A percentile compares a stretch with the other conserved stretches of the same genome.
Evolutionary conservation across 2,329 filamentous ascomycete species (phyloP).

Genomic region (Clonostachys solani): DNA sequence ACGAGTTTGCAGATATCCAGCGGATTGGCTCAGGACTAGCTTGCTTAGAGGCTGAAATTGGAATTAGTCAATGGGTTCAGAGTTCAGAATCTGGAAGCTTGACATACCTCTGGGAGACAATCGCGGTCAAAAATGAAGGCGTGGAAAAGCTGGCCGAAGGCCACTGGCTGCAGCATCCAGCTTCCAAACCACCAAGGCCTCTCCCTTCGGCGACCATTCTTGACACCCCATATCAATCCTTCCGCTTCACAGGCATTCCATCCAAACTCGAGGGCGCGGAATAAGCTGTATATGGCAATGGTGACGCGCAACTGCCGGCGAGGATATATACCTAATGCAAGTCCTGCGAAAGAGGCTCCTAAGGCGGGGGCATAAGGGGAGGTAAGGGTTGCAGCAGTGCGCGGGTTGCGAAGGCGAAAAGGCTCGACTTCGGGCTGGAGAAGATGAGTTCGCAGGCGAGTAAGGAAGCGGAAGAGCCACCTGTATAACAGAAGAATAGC

Average conservation of each 20-base stretch:
- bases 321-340: constrained; percentile 75
- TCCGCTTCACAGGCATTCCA: constrained; percentile 81
- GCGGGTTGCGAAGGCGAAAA: constrained; percentile 80
- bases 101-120: constrained; percentile 58
- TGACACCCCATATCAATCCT: constrained; percentile 60
- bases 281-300: constrained; percentile 76
- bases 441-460: constrained; percentile 71
- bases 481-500: constrained; percentile 85
- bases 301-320: constrained; percentile 65
- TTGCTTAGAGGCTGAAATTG: too few species aligned
- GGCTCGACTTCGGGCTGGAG: constrained; percentile 75
- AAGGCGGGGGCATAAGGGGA: constrained; percentile 82
- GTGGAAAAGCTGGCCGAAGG: constrained; percentile 72
- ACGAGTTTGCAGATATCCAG: constrained; percentile 71
- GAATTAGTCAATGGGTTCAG: too few species aligned
- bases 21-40: constrained; percentile 62
- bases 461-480: constrained; percentile 85
- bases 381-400: constrained; percentile 69
- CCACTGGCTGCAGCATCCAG: constrained; percentile 75
- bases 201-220: constrained; percentile 50
- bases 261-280: constrained; percentile 77
- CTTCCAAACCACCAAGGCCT: constrained; percentile 81
- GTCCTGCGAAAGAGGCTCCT: constrained; percentile 83
- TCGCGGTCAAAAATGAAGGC: constrained; percentile 75
- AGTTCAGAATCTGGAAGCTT: constrained; percentile 1